Conservation (phyloP, 2,329 filamentous ascomycete genomes). For the Leptosphaerulina australis region DNA sequence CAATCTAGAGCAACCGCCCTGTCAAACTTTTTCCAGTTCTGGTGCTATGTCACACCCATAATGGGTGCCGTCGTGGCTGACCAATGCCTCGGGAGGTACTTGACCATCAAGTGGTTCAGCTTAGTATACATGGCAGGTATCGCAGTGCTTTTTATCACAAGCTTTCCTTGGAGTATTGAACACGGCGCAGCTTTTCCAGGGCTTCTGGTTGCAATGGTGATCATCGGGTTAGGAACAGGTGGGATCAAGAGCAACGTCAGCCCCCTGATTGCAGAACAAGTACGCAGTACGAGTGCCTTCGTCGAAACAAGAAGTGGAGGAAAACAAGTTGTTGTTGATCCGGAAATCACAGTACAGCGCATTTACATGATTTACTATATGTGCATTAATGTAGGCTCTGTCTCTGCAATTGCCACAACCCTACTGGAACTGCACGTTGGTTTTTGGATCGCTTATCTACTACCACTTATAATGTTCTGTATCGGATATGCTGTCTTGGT, state of each 20-base stretch:
- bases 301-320: slow-evolving; percentile 49
- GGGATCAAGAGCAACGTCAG: slow-evolving; percentile 82
- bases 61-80: slow-evolving; percentile 65
- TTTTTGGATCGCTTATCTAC: slow-evolving; percentile 71
- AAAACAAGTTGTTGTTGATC: slow-evolving; percentile 53
- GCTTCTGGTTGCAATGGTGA: slow-evolving; percentile 67
- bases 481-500: slow-evolving; percentile 63
- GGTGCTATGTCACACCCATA: slow-evolving; percentile 57
- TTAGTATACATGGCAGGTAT: slow-evolving; percentile 70
- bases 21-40: slow-evolving; percentile 57
- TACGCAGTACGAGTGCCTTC: slow-evolving; percentile 50
- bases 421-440: slow-evolving; percentile 72
- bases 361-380: slow-evolving; percentile 70
- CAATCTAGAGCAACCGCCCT: slow-evolving; percentile 54
- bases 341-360: slow-evolving; percentile 54
- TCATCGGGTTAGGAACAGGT: slow-evolving; percentile 77
- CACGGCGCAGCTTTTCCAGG: slow-evolving; percentile 65
- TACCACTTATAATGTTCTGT: slow-evolving; percentile 69
- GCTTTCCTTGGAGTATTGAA: slow-evolving; percentile 67
- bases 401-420: slow-evolving; percentile 71
- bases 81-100: slow-evolving; percentile 71
- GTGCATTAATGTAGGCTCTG: slow-evolving; percentile 73
- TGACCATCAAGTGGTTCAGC: slow-evolving; percentile 71
- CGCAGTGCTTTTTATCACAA: slow-evolving; percentile 68
- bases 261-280: slow-evolving; percentile 57